Conservation (phyloP, 2,329 filamentous ascomycete species). For the Pezicula radicicola region DNA sequence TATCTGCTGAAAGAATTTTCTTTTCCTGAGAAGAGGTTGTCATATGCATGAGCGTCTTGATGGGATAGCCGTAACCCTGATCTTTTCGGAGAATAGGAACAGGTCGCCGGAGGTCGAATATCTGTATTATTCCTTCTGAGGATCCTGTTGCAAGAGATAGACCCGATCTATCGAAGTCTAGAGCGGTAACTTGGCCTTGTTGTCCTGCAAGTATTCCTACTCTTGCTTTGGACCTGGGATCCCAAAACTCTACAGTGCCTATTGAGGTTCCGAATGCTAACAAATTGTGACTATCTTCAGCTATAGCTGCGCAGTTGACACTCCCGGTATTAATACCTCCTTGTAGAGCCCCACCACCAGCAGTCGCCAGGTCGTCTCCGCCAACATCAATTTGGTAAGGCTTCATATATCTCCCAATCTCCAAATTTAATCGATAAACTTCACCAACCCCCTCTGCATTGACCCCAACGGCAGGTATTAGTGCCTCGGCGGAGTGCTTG, state of each 20-base stretch:
- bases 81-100: constrained; percentile 86
- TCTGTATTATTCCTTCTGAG: constrained; percentile 81
- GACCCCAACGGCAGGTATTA: constrained; percentile 84
- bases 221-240: constrained; percentile 77
- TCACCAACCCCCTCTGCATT: constrained; percentile 85
- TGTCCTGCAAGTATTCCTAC: constrained; percentile 72
- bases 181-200: constrained; percentile 75
- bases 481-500: constrained; percentile 74
- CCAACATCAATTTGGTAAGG: constrained; percentile 91
- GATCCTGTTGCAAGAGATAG: constrained; percentile 83
- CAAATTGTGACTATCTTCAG: constrained; percentile 85
- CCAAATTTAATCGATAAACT: constrained; percentile 88
- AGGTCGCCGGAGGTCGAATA: constrained; percentile 90
- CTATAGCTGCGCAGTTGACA: constrained; percentile 84
- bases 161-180: constrained; percentile 82
- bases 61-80: constrained; percentile 90
- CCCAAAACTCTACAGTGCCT: constrained; percentile 98
- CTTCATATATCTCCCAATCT: constrained; percentile 90
- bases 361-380: constrained; percentile 66
- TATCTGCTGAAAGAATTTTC: constrained; percentile 90
- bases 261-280: constrained; percentile 90
- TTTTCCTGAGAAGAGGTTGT: constrained; percentile 73
- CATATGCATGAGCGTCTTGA: constrained; percentile 76
- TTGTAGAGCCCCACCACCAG: constrained; percentile 73
- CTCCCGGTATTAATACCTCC: constrained; percentile 82